Percentiles rank a stretch among this genome's conserved stretches.
Conservation (phyloP, 2,329 filamentous ascomycete genomes). For the Dactylellina haptotyla region DNA sequence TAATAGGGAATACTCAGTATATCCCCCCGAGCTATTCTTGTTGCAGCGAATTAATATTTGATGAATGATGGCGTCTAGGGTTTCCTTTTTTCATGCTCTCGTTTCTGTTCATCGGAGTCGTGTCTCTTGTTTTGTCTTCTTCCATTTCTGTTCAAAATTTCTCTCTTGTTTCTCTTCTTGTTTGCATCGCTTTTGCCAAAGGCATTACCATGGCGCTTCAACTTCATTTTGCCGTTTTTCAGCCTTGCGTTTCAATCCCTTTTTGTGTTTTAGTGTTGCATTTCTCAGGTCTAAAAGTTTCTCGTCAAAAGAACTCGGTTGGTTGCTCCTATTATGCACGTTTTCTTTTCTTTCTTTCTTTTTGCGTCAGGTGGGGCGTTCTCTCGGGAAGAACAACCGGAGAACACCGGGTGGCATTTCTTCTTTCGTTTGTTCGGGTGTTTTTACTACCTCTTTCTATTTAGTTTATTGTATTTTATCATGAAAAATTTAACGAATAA, state of each 20-base stretch:
- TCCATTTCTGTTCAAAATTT: slow-evolving; percentile 24
- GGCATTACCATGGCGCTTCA: slow-evolving; percentile 13
- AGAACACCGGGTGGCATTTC: slow-evolving; percentile 5
- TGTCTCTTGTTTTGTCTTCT: slow-evolving; percentile 7
- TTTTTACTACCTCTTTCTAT: slow-evolving; percentile 3
- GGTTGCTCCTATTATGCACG: slow-evolving; percentile 10
- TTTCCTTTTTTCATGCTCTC: not conserved
- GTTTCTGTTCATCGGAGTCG: not conserved
- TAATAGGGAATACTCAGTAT: slow-evolving; percentile 2
- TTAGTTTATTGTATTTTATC: slow-evolving; percentile 1
- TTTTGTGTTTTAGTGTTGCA: not conserved
- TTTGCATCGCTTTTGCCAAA: slow-evolving; percentile 11
- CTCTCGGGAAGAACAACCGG: slow-evolving; percentile 23
- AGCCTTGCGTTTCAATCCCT: not conserved
- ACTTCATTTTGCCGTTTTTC: slow-evolving; percentile 1
- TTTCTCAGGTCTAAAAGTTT: slow-evolving; percentile 19
- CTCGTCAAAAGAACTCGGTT: slow-evolving; percentile 2
- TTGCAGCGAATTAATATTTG: not conserved
- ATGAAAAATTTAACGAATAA: no score
- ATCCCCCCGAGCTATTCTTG: not conserved
- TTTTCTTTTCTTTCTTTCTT: slow-evolving; percentile 2
- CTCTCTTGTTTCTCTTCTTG: slow-evolving; percentile 22
- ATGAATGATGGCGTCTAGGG: slow-evolving; percentile 20
- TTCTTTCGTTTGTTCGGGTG: not conserved
- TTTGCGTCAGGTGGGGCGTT: slow-evolving; percentile 13